Evolutionary conservation across 169 alveolate species (phyloP), one percentile per base, ranked within the genome.

Genomic region (Plasmodium vinckei): DNA sequence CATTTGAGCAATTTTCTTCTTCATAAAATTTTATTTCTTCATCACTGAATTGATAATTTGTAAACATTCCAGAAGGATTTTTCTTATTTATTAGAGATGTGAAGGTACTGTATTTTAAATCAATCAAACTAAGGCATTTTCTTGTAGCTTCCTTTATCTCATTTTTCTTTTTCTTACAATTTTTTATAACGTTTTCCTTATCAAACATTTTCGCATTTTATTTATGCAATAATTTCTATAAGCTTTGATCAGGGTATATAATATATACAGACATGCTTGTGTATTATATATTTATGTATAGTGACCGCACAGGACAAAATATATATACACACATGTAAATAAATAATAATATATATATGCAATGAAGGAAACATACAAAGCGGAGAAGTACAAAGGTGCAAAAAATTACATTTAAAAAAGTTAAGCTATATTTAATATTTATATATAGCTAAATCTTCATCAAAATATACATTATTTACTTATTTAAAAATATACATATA

Each of bases 21-120:
- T 73, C 63, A 64, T 49, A 39, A 68, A 77, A 77, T 51, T 77
- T 77, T 77, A 77, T 77, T 77, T 77, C 88, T 63, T 77, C 88
- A 42, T 77, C 88, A 46, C 88, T 77, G 53, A 77, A 77, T 23
- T 77, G 88, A 57, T 77, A 77, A 47, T 69, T 77, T 77, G 61
- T 77, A 42, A 77, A 51, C 23, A 77, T 25, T 10, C 65, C 77
- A 13, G 47, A 9, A 27, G 42, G 15, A 33, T 60, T 73, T 15
- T 73, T 73, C 12, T 59, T 60, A 25, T 42, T 4, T 49, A 77
- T 77, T 21, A 77, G 56, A 13, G 75, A 33, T 19, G 77, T 64
- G 63, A 77, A 56, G 44, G 63, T 49, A 25, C 27, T 56, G 51
- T 64, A 77, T 15, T 77, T 77, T 15, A 56, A 49, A 69, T 77